Evolutionary conservation across 73 alveolate genomes (phyloP), one percentile per base, ranked within the genome.

Genomic region (Paramecium pentaurelia): DNA sequence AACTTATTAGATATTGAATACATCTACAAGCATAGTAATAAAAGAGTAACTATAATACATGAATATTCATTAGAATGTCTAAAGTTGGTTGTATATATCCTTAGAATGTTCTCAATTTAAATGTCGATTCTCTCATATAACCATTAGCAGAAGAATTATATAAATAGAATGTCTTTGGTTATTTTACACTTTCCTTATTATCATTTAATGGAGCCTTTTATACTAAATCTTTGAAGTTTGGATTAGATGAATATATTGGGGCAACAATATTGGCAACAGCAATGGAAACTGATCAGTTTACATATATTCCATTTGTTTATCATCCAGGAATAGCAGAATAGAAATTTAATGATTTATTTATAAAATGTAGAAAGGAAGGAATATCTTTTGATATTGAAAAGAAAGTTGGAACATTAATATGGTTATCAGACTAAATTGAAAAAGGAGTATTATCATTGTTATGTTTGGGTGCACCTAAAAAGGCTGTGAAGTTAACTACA

Each of bases 391-490:
- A 80, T 80, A 42, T 80, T 25, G 91, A 80, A 16, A 80, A 80
- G 34, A 80, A 25, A 32, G 44, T 47, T 2, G 91, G 91, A 11
- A 80, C 91, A 12, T 47, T 80, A 10, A 47, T 80, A 12, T 49
- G 47, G 91, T 27, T 80, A 27, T 32, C 91, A 3, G 91, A 80
- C 45, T 45, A 60, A 22, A 80, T 80, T 14, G 73, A 40, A 18
- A 80, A 44, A 20, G 91, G 91, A 80, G 75, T 80, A 1, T 22
- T 80, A 14, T 80, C 91, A 6, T 10, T 80, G 25, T 27, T 80
- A 22, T 80, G 77, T 80, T 49, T 80, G 30, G 91, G 91, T n/a
- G 36, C 91, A n/a, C 91, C 91, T 12, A 80, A 49, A 25, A 80
- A 80, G 27, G 71, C 91, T 6, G 75, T 80, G 3, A 80, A 80